phyloP scores from a whole-genome alignment of 352 stramenopile species.

The Pythium aquatile region DNA sequence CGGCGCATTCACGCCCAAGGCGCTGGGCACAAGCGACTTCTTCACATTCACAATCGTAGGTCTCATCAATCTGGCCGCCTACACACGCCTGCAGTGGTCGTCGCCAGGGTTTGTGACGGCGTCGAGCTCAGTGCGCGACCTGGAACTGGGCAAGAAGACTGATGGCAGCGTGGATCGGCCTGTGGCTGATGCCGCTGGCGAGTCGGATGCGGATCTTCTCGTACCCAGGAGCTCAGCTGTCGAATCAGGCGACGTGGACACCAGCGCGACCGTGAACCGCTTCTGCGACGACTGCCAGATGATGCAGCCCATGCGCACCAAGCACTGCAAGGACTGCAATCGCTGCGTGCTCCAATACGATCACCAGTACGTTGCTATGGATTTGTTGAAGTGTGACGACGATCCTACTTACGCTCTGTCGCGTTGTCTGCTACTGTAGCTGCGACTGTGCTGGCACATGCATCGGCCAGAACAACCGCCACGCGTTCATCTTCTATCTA shows the following conservation, averaged over 20 bases:
- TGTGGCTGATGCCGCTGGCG: conserved; percentile 5
- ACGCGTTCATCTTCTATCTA: conserved; percentile 65
- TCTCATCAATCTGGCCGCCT: conserved; percentile 40
- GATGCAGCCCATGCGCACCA: conserved; percentile 61
- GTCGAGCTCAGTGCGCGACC: conserved; percentile 2
- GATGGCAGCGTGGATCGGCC: neutral
- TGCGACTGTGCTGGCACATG: conserved; percentile 80
- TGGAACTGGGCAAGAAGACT: conserved; percentile 21
- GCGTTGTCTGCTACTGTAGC: conserved; percentile 24
- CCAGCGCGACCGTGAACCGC: conserved; percentile 6
- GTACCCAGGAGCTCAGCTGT: conserved; percentile 4
- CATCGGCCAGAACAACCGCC: conserved; percentile 67
- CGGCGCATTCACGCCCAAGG: conserved; percentile 31
- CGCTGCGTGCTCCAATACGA: conserved; percentile 77
- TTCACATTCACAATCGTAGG: conserved; percentile 38
- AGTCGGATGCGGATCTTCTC: conserved; percentile 26
- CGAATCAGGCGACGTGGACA: neutral
- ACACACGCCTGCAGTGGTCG: conserved; percentile 58
- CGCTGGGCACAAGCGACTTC: conserved; percentile 41
- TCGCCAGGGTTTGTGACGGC: conserved; percentile 51
- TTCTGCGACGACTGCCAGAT: conserved; percentile 62
- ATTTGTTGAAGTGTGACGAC: neutral
- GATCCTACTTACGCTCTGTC: neutral
- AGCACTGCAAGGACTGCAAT: conserved; percentile 80
- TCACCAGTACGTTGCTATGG: conserved; percentile 54